Percentiles rank a stretch among this genome's conserved stretches.
phyloP scores from a whole-genome alignment of 2,329 filamentous ascomycete genomes.

The Fusarium sp. region DNA sequence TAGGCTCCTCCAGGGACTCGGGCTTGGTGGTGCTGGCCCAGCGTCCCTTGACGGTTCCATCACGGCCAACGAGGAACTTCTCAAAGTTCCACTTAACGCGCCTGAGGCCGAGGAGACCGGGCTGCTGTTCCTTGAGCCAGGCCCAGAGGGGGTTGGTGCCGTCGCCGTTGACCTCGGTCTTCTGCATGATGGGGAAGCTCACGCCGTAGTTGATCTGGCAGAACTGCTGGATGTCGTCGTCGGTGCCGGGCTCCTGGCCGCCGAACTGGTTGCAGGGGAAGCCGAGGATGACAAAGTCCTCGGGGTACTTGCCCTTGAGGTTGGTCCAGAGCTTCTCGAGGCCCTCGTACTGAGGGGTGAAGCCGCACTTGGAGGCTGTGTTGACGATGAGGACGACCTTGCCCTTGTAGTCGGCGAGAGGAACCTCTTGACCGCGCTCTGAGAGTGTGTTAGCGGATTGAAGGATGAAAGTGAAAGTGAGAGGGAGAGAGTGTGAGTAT shows the following conservation, averaged over 20 bases:
- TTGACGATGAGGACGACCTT: conserved; percentile 98
- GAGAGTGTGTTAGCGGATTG: conserved; percentile 30
- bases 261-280: conserved; percentile 99
- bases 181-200: conserved; percentile 89
- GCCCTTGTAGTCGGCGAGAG: conserved; percentile 80
- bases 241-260: conserved; percentile 85
- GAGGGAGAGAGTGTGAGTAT: neutral
- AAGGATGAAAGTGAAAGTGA: neutral
- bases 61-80: conserved; percentile 91
- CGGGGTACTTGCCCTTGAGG: conserved; percentile 75
- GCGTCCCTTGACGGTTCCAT: conserved; percentile 86
- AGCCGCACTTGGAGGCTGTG: conserved; percentile 98
- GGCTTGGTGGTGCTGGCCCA: conserved; percentile 94
- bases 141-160: conserved; percentile 82
- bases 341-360: conserved; percentile 93
- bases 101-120: conserved; percentile 89
- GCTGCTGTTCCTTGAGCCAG: conserved; percentile 80
- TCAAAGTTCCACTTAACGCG: conserved; percentile 99
- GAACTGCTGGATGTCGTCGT: conserved; percentile 85
- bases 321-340: conserved; percentile 92
- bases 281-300: conserved; percentile 88
- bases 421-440: conserved; percentile 75
- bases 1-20: conserved; percentile 79
- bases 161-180: conserved; percentile 94
- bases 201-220: conserved; percentile 95